Evolutionary conservation across 805 yeast species (phyloP), one percentile per base, ranked within the genome.

Genomic region (Starmera quercuum): DNA sequence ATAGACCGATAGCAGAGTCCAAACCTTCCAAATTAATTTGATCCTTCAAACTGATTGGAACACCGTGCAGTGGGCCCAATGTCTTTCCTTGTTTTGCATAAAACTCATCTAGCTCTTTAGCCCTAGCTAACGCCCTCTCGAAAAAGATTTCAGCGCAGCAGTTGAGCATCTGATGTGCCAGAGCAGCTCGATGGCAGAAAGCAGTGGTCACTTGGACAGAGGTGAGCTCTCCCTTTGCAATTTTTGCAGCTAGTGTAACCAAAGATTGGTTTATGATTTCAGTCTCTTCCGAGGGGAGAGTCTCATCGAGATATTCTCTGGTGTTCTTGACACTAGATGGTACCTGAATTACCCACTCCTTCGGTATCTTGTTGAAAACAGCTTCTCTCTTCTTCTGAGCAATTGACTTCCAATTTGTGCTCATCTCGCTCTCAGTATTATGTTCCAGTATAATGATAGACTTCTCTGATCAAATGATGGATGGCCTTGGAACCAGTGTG

Each of bases 11-110:
- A 9, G 71, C 53, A 5, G 78, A 58, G 6, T 66, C 67, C 15
- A 63, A 59, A 2, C 77, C 79, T 34, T 56, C 56, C 34, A 75
- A 45, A 37, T 52, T 47, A 20, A 51, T 17, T 21, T 54, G 49
- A 34, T 54, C 79, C 40, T 79, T 79, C 35, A 78, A 58, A 0
- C 83, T 74, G 28, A 78, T 59, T 9, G 86, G 87, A 14, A 79
- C 47, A 1, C 87, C 86, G 43, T 79, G 87, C 29, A 79, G 61
- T 2, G 82, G 81, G 20, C 86, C 86, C 28, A 71, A 53, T 4
- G 69, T 53, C 44, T 71, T 60, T 11, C 80, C 81, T 28, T 68
- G 56, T 26, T 58, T 46, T 34, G 50, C 53, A 36, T 42, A 72
- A 46, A 68, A 65, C 12, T 60, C 71, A 47, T 79, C 87, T 39